Percentiles rank a stretch among this genome's conserved stretches.
Evolutionary conservation across 2,329 filamentous ascomycete species (phyloP).

Genomic region (Karstenula rhodostoma): DNA sequence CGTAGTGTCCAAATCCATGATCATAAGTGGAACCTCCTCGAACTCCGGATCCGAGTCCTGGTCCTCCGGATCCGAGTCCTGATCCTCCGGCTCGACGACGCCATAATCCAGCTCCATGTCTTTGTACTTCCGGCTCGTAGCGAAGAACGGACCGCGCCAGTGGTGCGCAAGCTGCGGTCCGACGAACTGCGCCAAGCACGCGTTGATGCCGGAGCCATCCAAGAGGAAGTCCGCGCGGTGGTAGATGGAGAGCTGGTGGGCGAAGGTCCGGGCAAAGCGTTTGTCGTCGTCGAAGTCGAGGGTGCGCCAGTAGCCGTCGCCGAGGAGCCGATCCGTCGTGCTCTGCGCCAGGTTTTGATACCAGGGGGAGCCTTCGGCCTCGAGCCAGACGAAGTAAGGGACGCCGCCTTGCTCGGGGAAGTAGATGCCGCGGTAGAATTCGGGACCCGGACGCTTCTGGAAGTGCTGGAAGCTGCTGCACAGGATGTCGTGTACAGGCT

Average conservation of each 20-base stretch:
- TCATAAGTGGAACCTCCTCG: too few relatives aligned
- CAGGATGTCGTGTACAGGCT: conserved; percentile 24
- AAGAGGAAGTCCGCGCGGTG: neutral
- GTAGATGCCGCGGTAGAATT: conserved; percentile 10
- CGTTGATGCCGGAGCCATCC: neutral
- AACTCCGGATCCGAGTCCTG: neutral
- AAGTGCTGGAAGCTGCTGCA: conserved; percentile 19
- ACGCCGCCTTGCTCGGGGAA: conserved; percentile 8
- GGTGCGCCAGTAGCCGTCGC: neutral
- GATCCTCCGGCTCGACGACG: neutral
- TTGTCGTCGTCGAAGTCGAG: neutral
- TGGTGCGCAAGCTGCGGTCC: neutral
- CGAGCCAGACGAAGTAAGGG: conserved; percentile 16
- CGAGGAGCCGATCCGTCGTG: neutral
- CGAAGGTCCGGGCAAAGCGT: neutral
- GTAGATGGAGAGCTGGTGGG: neutral
- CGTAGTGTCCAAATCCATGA: too few relatives aligned
- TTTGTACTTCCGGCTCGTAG: neutral
- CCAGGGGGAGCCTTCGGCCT: neutral
- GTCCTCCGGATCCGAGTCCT: neutral
- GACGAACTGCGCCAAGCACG: neutral
- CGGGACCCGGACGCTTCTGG: neutral
- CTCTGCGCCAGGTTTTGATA: neutral
- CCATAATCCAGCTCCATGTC: too few relatives aligned
- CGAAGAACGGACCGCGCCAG: neutral